Conservation (phyloP, 441 rosid species). For the Mallotus japonicus region DNA sequence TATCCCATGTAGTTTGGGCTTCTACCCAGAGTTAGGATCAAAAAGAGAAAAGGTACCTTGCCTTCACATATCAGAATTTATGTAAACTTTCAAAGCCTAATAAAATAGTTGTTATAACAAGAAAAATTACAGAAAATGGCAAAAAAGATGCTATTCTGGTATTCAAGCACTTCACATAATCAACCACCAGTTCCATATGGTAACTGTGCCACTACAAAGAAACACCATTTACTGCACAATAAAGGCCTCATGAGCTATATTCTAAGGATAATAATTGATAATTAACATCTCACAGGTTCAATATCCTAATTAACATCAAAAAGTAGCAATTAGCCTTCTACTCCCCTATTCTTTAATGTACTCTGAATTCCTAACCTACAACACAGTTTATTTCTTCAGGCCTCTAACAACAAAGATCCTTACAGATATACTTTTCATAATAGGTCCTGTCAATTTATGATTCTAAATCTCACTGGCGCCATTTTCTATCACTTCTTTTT, state of each 20-base stretch:
- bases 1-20: not conserved
- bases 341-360: not conserved
- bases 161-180: not conserved
- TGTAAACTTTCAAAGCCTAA: not conserved
- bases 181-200: not conserved
- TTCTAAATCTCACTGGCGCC: not conserved
- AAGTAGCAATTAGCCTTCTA: not conserved
- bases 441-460: not conserved
- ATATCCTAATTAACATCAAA: not conserved
- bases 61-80: not conserved
- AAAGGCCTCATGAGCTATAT: not conserved
- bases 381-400: not conserved
- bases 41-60: not conserved
- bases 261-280: not conserved
- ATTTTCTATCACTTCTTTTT: not conserved
- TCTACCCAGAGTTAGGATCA: not conserved
- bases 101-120: not conserved
- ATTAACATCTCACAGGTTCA: not conserved
- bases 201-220: not conserved
- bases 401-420: no score
- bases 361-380: not conserved
- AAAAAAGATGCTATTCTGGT: not conserved
- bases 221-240: not conserved
- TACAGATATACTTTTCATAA: not conserved
- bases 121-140: not conserved